phyloP scores from a whole-genome alignment of 768 basidiomycete genomes.

The Daedaleopsis nitida region DNA sequence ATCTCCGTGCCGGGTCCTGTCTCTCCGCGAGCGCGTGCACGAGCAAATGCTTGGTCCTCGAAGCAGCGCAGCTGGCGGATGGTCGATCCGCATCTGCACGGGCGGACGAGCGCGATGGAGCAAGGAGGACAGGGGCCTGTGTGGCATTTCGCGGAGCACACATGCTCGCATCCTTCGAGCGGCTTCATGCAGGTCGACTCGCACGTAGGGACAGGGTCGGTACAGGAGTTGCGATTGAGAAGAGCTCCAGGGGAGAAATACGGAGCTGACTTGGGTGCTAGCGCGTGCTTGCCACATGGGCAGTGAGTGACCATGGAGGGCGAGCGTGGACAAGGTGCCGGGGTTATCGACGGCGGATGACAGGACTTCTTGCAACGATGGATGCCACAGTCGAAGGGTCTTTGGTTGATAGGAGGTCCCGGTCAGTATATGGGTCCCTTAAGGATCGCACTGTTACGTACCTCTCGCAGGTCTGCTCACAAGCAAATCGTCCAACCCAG shows the following conservation, averaged over 20 bases:
- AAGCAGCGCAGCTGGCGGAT: constrained; percentile 58
- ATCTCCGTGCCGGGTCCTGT: constrained; percentile 49
- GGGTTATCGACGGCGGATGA: constrained; percentile 66
- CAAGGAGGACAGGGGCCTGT: constrained; percentile 82
- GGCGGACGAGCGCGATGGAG: constrained; percentile 61
- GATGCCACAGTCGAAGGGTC: constrained; percentile 72
- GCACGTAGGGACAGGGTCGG: constrained; percentile 83
- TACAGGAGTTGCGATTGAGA: constrained; percentile 48
- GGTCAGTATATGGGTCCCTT: not conserved
- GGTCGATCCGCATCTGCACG: constrained; percentile 86
- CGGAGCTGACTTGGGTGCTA: constrained; percentile 40
- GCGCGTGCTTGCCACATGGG: constrained; percentile 75
- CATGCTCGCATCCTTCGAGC: constrained; percentile 69
- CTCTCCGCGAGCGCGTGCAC: constrained; percentile 25
- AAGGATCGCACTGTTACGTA: constrained; percentile 26
- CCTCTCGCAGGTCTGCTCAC: constrained; percentile 63
- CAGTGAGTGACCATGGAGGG: constrained; percentile 71
- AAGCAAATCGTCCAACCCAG: constrained; percentile 72
- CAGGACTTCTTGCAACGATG: constrained; percentile 78
- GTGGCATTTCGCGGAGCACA: constrained; percentile 74
- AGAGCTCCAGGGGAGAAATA: constrained; percentile 43
- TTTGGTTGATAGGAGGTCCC: constrained; percentile 29
- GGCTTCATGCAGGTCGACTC: constrained; percentile 63
- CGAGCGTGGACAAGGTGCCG: constrained; percentile 71
- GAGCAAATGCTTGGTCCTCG: constrained; percentile 38